These are phyloP conservation scores for Eutrema yunnanense DNA, from an alignment of 345 rosid genomes.

Conservation along the genomic window DNA sequence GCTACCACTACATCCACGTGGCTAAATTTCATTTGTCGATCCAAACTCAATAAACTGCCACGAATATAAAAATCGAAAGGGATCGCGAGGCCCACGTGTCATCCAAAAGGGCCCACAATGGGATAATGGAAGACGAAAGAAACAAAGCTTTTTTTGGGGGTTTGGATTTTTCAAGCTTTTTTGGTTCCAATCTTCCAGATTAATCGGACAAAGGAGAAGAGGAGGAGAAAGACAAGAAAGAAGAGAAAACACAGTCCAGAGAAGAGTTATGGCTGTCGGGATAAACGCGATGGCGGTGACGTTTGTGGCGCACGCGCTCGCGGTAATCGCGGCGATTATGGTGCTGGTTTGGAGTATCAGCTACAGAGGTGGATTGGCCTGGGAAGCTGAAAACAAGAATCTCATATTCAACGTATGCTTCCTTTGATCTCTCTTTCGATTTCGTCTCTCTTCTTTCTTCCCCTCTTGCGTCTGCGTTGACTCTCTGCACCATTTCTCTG, in stretches of 20 bases:
- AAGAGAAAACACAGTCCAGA: background rate
- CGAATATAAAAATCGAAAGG: background rate
- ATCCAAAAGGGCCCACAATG: background rate
- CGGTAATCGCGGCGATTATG: constrained; percentile 47
- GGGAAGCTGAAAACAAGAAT: constrained; percentile 76
- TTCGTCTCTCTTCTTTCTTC: background rate
- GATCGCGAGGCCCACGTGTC: background rate
- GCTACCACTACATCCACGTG: constrained; percentile 13
- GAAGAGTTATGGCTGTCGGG: constrained; percentile 39
- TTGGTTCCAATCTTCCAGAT: background rate
- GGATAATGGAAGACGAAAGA: background rate
- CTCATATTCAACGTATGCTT: constrained; percentile 85
- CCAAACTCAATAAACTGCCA: background rate
- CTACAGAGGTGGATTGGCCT: constrained; percentile 84
- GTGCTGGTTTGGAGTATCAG: constrained; percentile 73
- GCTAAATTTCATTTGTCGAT: background rate
- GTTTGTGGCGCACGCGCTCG: constrained; percentile 60
- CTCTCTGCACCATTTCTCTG: background rate
- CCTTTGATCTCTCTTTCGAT: background rate
- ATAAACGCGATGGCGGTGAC: constrained; percentile 51
- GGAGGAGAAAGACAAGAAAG: background rate
- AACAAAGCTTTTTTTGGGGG: background rate
- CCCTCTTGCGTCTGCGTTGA: constrained; percentile 14
- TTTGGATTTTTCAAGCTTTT: background rate
- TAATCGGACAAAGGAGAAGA: background rate